Evolutionary conservation across 2,329 filamentous ascomycete species (phyloP).

Genomic region (Exophiala calicioides): DNA sequence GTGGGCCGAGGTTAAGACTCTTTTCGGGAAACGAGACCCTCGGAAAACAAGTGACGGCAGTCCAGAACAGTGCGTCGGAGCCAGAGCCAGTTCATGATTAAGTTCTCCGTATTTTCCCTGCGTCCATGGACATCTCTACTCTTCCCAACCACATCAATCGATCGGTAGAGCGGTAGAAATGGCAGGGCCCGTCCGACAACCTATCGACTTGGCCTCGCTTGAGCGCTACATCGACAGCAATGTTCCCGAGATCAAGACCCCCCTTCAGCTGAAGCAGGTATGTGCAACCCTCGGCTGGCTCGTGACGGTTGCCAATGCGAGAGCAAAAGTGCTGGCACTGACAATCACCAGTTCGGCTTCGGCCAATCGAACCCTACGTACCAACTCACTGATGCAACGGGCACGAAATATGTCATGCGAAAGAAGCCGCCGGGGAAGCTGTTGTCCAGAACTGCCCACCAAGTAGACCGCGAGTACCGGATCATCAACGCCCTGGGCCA

Average conservation of each 20-base stretch:
- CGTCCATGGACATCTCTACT: background rate
- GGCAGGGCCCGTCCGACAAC: conserved; percentile 87
- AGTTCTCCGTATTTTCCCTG: too few relatives aligned
- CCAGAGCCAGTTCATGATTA: too few relatives aligned
- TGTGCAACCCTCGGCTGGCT: conserved; percentile 26
- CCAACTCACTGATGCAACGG: conserved; percentile 73
- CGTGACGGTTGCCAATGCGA: background rate
- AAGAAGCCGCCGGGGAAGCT: conserved; percentile 98
- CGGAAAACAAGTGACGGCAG: too few relatives aligned
- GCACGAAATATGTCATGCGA: conserved; percentile 79
- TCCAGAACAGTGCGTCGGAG: too few relatives aligned
- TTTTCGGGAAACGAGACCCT: background rate
- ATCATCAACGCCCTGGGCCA: conserved; percentile 79
- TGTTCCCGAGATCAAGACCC: conserved; percentile 80
- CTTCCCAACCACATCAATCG: background rate
- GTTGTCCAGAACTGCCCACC: conserved; percentile 89
- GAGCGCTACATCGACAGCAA: conserved; percentile 74
- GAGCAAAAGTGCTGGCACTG: background rate
- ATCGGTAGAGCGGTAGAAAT: conserved; percentile 41
- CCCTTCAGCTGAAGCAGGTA: conserved; percentile 88
- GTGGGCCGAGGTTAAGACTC: background rate
- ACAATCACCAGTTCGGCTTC: conserved; percentile 78
- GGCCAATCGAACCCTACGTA: conserved; percentile 98
- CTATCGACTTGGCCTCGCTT: conserved; percentile 78
- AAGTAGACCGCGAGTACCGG: conserved; percentile 92